Base-by-base conservation (phyloP, 2,329 filamentous ascomycete genomes). In the Iodosphaeria phyllophila region DNA sequence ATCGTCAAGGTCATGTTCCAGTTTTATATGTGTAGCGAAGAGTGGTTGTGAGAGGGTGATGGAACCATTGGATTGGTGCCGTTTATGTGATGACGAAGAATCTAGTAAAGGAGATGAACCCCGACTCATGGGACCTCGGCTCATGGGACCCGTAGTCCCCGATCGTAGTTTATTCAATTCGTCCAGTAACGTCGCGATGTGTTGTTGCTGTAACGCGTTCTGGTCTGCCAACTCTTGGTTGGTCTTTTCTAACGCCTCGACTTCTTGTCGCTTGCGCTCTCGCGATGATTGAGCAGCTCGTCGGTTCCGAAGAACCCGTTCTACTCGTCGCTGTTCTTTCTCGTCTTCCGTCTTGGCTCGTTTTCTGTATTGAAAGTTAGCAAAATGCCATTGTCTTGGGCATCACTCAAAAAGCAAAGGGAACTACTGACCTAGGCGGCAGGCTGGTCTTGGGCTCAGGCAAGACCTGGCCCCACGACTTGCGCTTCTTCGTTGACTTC, bases 331-430 rank as follows among this genome's bases (percentile, higher is more conserved):
- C 52, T 98, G 89, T 54, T 95, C 89, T 57, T 98, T 98, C 54
- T 98, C 89, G 43, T 93, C 89, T 42, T 92, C 86, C 3, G 89
- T 98, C 66, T 95, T 98, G 40, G 89, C 89, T 33, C 89, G 82
- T 69, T 98, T 98, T 37, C 78, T 82, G 33, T 0, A 20, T 28
- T 6, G 30, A 25, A 6, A 25, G 5, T 42, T 36, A 48, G 42
- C 48, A 27, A n/a, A n/a, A n/a, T n/a, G 25, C 9, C 7, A n/a
- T 16, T 8, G 11, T 7, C 15, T 14, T 6, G 4, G 15, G 13
- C 9, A 15, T 10, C 18, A 12, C 8, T 16, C 8, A 5, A 6
- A 9, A 16, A 7, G 6, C 15, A 3, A 16, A 5, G 12, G 16
- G 13, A 20, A 11, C 28, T 16, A 28, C 57, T 43, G 68, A 79